These are phyloP conservation scores for Talaromyces piceae DNA, from an alignment of 2,329 filamentous ascomycete genomes.

Conservation along the genomic window DNA sequence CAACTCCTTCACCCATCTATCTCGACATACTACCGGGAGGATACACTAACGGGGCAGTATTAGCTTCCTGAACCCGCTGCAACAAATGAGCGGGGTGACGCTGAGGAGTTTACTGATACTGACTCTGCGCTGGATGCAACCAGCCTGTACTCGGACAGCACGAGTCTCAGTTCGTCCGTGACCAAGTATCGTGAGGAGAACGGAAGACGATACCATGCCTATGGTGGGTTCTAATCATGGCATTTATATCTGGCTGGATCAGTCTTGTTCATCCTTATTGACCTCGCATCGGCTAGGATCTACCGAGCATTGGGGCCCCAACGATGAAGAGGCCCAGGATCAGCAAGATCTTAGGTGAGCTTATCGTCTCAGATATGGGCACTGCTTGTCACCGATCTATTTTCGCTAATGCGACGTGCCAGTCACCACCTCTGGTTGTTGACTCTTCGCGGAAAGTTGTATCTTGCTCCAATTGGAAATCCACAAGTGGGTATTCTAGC, in stretches of 20 bases:
- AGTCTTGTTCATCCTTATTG: too few relatives aligned
- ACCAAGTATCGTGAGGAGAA: background rate
- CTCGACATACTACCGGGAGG: too few relatives aligned
- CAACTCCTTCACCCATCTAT: background rate
- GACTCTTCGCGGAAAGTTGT: background rate
- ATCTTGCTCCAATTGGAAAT: slow-evolving; percentile 4
- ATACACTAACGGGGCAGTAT: background rate
- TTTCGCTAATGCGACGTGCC: background rate
- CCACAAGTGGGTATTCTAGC: background rate
- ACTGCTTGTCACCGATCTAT: background rate
- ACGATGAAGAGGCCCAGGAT: slow-evolving; percentile 18
- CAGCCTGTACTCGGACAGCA: background rate
- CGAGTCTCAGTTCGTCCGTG: background rate
- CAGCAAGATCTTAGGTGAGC: slow-evolving; percentile 12
- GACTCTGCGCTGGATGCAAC: background rate
- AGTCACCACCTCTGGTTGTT: slow-evolving; percentile 5
- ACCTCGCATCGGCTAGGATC: background rate
- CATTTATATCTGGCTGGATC: background rate
- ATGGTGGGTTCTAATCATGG: background rate
- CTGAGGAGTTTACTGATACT: too few relatives aligned
- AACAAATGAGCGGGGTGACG: background rate
- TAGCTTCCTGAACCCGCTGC: background rate
- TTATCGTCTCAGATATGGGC: background rate
- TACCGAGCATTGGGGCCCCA: slow-evolving; percentile 8
- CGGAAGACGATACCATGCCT: slow-evolving; percentile 1